A percentile compares a stretch with the other conserved stretches of the same genome.
Conservation (phyloP, 129 eudicot species). For the Chrysanthemum makinoi region DNA sequence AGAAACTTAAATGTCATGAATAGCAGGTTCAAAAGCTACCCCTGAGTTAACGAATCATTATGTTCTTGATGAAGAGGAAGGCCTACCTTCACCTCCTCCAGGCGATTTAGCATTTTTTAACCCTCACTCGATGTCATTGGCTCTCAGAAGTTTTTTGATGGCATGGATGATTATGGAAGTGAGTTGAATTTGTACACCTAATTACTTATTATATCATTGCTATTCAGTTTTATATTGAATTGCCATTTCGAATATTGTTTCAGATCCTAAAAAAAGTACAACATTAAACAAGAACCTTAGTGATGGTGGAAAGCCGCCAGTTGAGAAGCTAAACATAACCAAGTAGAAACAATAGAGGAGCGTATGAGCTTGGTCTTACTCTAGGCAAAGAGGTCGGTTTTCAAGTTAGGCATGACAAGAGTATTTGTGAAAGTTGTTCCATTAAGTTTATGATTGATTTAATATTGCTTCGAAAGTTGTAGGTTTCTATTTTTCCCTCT, state of each 20-base stretch:
- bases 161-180: conserved; percentile 90
- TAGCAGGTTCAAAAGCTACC: conserved; percentile 47
- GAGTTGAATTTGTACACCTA: conserved; percentile 39
- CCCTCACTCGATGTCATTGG: conserved; percentile 41
- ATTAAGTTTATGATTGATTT: conserved; percentile 99
- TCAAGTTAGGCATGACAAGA: conserved; percentile 87
- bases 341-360: conserved; percentile 50
- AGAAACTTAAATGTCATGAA: background rate
- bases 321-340: conserved; percentile 32
- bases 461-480: conserved; percentile 89
- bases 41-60: conserved; percentile 62
- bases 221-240: conserved; percentile 41
- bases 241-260: conserved; percentile 50
- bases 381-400: conserved; percentile 91
- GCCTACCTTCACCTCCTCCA: conserved; percentile 91
- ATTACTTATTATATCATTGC: background rate
- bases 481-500: conserved; percentile 34
- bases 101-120: conserved; percentile 78
- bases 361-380: conserved; percentile 79
- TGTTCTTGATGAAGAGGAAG: conserved; percentile 76
- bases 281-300: conserved; percentile 54
- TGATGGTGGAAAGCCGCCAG: conserved; percentile 47
- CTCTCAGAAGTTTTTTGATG: conserved; percentile 73
- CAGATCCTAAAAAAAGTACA: conserved; percentile 67
- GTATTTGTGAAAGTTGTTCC: conserved; percentile 69